Conservation (phyloP, 2,329 filamentous ascomycete genomes). For the Penicillium aurantiogriseum region DNA sequence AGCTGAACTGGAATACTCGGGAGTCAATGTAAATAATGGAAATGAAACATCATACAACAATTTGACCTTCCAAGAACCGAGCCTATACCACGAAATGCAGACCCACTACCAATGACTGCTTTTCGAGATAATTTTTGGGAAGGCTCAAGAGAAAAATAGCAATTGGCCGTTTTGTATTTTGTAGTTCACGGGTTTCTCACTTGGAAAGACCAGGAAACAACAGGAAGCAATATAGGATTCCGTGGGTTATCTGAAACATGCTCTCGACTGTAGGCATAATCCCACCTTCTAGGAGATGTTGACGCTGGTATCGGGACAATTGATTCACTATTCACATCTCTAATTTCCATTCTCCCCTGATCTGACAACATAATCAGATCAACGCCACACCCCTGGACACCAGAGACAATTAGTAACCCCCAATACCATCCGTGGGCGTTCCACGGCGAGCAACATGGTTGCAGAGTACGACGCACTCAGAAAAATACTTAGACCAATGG, state of each 20-base stretch:
- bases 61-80: background rate
- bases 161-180: background rate
- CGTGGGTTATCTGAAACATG: background rate
- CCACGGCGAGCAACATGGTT: too few species aligned
- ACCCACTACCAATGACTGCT: background rate
- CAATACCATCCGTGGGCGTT: too few species aligned
- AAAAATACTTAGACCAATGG: too few species aligned
- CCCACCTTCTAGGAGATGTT: background rate
- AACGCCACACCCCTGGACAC: too few species aligned
- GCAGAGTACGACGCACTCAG: too few species aligned
- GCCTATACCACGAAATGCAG: background rate
- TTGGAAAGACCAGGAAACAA: background rate
- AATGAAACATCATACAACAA: background rate
- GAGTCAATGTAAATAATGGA: background rate
- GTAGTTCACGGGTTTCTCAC: background rate
- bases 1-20: background rate
- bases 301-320: background rate
- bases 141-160: background rate
- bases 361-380: background rate
- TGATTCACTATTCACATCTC: background rate
- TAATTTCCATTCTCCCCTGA: too few species aligned
- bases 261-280: background rate
- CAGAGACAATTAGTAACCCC: too few species aligned
- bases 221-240: too few species aligned
- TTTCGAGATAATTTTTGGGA: background rate